A percentile compares a stretch with the other conserved stretches of the same genome.
Evolutionary conservation across 805 yeast genomes (phyloP).

Genomic region (Starmerella etchellsii): DNA sequence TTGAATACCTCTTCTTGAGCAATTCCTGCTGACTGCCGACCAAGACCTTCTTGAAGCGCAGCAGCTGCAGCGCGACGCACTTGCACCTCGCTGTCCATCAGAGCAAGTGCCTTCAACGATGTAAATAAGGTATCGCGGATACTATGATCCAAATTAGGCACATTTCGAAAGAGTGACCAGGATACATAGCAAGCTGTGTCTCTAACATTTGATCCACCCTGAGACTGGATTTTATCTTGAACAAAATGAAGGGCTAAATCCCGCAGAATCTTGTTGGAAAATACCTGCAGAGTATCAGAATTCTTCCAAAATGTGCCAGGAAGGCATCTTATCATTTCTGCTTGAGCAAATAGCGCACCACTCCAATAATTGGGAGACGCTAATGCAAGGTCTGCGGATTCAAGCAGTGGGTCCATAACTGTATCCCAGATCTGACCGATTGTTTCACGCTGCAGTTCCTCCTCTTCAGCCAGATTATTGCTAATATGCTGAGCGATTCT

Average conservation of each 20-base stretch:
- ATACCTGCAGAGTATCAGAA: neutral
- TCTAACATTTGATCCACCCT: conserved; percentile 56
- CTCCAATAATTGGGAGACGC: conserved; percentile 33
- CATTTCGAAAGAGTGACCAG: conserved; percentile 59
- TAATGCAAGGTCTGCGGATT: conserved; percentile 9
- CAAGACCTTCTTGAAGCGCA: conserved; percentile 73
- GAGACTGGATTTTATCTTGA: conserved; percentile 38
- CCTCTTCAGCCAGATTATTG: conserved; percentile 5
- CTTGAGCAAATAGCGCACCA: conserved; percentile 45
- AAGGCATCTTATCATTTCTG: conserved; percentile 32
- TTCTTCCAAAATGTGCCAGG: neutral
- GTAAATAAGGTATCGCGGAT: conserved; percentile 18
- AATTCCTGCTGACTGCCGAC: conserved; percentile 46
- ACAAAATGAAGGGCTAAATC: conserved; percentile 40
- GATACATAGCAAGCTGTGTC: conserved; percentile 74
- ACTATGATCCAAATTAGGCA: conserved; percentile 18
- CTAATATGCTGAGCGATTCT: conserved; percentile 30
- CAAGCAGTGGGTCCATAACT: conserved; percentile 26
- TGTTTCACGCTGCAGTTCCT: neutral
- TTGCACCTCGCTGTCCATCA: conserved; percentile 62
- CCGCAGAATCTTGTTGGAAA: neutral
- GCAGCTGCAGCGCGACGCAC: conserved; percentile 76
- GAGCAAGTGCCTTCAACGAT: conserved; percentile 39
- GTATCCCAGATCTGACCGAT: conserved; percentile 13
- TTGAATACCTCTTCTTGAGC: conserved; percentile 20